phyloP scores from a whole-genome alignment of 352 stramenopile species.

The Globisporangium takayamanum region DNA sequence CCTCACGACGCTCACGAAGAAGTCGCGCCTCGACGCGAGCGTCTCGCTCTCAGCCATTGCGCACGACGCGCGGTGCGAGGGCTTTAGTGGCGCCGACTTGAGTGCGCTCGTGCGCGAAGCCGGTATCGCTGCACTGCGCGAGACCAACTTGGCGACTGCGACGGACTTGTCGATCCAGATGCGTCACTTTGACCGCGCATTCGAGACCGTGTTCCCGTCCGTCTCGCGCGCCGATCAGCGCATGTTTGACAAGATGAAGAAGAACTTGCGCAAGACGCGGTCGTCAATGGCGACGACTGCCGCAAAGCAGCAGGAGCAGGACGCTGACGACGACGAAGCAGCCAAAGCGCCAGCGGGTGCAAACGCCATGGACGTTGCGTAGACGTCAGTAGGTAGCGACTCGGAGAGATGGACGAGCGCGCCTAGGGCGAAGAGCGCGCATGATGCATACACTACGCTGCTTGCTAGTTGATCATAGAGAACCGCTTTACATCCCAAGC shows the following conservation, averaged over 20 bases:
- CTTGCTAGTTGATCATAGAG: too few species aligned
- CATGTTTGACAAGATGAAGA: constrained; percentile 88
- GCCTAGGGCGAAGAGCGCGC: background rate
- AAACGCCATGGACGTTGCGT: constrained; percentile 2
- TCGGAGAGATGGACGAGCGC: background rate
- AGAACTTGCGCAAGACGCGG: constrained; percentile 73
- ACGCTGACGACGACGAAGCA: constrained; percentile 3
- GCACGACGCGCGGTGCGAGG: constrained; percentile 78
- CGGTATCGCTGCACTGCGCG: constrained; percentile 90
- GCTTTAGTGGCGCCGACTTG: constrained; percentile 97
- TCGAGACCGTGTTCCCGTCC: constrained; percentile 78
- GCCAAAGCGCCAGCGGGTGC: background rate
- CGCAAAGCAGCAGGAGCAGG: background rate
- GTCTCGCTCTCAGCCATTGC: constrained; percentile 92
- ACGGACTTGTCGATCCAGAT: constrained; percentile 50
- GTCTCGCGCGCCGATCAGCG: constrained; percentile 79
- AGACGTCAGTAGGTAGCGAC: background rate
- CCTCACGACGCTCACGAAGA: constrained; percentile 85
- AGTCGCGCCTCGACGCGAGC: constrained; percentile 45
- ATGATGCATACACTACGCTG: background rate
- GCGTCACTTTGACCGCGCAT: constrained; percentile 64
- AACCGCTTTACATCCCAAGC: background rate
- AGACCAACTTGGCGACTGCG: constrained; percentile 40
- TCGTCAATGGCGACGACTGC: constrained; percentile 19
- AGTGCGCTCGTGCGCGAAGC: constrained; percentile 95